Evolutionary conservation across 441 rosid genomes (phyloP).

Genomic region (Corymbia citriodora): DNA sequence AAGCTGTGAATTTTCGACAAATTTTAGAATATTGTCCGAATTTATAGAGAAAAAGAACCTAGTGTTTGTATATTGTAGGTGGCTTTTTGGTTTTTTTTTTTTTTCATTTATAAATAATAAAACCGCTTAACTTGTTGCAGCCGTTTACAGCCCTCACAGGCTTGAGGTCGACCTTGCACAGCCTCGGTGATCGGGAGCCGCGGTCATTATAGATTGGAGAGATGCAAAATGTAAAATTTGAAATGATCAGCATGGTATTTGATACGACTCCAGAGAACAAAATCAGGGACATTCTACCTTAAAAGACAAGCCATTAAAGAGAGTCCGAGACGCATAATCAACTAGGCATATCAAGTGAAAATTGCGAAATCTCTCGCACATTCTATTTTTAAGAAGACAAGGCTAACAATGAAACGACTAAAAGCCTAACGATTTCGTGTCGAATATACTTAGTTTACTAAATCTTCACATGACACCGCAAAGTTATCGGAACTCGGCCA

Average conservation of each 20-base stretch:
- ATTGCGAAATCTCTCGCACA: background rate
- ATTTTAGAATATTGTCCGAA: background rate
- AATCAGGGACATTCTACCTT: background rate
- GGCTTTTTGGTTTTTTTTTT: background rate
- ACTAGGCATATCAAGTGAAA: background rate
- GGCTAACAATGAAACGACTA: background rate
- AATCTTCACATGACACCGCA: background rate
- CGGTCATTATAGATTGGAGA: background rate
- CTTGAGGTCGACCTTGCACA: no score
- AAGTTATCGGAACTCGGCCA: background rate
- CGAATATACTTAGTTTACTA: background rate
- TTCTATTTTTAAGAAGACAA: background rate
- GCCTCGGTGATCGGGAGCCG: no score
- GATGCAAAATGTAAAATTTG: background rate
- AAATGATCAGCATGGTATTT: background rate
- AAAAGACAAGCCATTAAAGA: background rate
- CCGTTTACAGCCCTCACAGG: no score
- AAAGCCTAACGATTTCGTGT: background rate
- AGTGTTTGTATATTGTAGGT: background rate
- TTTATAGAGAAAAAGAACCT: background rate
- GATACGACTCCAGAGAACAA: background rate
- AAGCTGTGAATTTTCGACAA: background rate
- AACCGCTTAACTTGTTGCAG: background rate
- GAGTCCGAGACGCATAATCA: background rate
- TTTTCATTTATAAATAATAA: background rate